Percentiles rank a stretch among this genome's conserved stretches.
Conservation (phyloP, 164 flowering plant genomes). For the Malania oleifera region DNA sequence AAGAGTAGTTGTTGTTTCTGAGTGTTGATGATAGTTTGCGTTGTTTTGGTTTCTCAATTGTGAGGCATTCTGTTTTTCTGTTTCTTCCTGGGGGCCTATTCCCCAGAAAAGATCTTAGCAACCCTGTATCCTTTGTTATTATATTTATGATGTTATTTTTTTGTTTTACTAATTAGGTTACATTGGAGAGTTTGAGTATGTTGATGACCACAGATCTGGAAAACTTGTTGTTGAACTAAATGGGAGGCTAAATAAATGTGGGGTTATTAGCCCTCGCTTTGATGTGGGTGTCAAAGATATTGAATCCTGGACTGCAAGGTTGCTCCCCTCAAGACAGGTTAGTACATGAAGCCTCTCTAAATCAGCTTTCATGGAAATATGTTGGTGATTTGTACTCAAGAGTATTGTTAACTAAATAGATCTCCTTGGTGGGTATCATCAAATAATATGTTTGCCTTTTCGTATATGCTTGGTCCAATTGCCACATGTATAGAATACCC, state of each 20-base stretch:
- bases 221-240: conserved; percentile 44
- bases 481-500: neutral
- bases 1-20: too few relatives aligned
- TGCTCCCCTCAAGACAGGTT: conserved; percentile 55
- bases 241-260: conserved; percentile 45
- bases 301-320: conserved; percentile 41
- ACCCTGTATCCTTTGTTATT: neutral
- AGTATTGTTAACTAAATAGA: too few relatives aligned
- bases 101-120: too few relatives aligned
- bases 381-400: neutral
- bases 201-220: conserved; percentile 44
- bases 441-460: too few relatives aligned
- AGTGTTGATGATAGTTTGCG: too few relatives aligned
- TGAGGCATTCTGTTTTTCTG: too few relatives aligned
- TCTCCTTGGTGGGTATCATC: too few relatives aligned
- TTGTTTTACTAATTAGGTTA: conserved; percentile 21
- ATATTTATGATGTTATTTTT: neutral
- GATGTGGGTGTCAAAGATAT: conserved; percentile 41
- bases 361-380: neutral
- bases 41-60: too few relatives aligned
- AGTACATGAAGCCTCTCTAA: neutral
- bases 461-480: too few relatives aligned
- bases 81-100: too few relatives aligned
- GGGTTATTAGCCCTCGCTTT: conserved; percentile 42
- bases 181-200: conserved; percentile 48